Conservation (phyloP, 2,329 filamentous ascomycete species). For the Diaporthe humulicola region DNA sequence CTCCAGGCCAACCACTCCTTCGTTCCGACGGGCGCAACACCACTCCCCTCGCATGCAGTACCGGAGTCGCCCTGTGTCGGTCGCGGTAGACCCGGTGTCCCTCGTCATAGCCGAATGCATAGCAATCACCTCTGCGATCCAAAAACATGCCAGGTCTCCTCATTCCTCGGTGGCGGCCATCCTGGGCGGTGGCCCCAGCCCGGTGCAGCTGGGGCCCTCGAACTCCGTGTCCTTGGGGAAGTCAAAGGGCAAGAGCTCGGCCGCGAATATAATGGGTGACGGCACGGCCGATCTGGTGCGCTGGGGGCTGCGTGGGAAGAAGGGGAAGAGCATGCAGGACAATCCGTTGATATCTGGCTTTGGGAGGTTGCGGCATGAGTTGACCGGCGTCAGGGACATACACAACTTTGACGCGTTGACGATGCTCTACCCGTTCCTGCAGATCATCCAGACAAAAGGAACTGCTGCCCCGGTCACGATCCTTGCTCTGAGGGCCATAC, state of each 20-base stretch:
- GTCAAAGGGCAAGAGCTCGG: conserved; percentile 57
- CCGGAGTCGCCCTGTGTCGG: conserved; percentile 74
- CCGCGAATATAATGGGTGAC: conserved; percentile 54
- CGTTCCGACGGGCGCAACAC: conserved; percentile 44
- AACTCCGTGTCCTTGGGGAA: conserved; percentile 56
- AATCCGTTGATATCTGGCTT: conserved; percentile 97
- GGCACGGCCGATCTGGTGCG: conserved; percentile 69
- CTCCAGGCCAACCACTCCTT: conserved; percentile 46
- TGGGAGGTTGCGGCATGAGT: conserved; percentile 86
- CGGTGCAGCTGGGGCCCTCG: conserved; percentile 65
- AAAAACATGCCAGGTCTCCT: conserved; percentile 95
- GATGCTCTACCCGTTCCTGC: conserved; percentile 91
- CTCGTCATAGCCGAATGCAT: conserved; percentile 99
- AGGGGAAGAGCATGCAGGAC: conserved; percentile 96
- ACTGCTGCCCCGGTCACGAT: conserved; percentile 97
- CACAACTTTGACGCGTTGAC: conserved; percentile 89
- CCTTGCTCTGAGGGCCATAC: conserved; percentile 90
- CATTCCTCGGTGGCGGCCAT: conserved; percentile 98
- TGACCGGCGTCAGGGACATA: conserved; percentile 92
- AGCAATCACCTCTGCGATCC: conserved; percentile 96
- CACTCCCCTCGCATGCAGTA: conserved; percentile 66
- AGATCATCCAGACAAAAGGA: conserved; percentile 95
- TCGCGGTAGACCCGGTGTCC: conserved; percentile 91
- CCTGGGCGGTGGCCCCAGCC: conserved; percentile 80
- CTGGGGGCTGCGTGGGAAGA: conserved; percentile 95